Evolutionary conservation across 768 basidiomycete species (phyloP), one percentile per base, ranked within the genome.

Genomic region (Roridomyces roridus): DNA sequence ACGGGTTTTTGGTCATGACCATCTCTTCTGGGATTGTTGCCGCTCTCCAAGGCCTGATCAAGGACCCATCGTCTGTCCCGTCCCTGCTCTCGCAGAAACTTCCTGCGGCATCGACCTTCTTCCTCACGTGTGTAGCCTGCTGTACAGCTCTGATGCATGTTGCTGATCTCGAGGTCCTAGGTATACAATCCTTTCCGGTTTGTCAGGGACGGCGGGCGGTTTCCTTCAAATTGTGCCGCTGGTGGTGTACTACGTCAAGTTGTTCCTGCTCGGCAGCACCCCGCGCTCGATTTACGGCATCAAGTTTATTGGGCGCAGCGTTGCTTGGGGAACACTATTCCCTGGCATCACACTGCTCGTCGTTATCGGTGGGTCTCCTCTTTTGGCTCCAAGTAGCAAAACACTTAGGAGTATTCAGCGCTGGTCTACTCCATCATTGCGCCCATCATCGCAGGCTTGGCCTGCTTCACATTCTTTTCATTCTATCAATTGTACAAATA

Each of bases 1-100:
- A 98, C 74, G 93, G 92, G 3, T 99, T 98, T 85, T 77, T 98
- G 40, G 85, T 97, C 65, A 87, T 97, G 29, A 92, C 95, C 0
- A 70, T 98, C 28, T 80, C 86, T 29, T 89, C 92, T 2, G 96
- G 96, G 50, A 82, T 99, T 60, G 78, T 94, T 52, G 79, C 87
- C 4, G 81, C 95, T 0, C 75, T 97, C 4, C 77, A 81, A 5
- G 68, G 72, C 3, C 71, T 98, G 44, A 70, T 85, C 20, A 72
- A 87, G 48, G 83, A 92, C 71, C 94, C 94, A 0, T 75, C 79
- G 0, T 85, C 83, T 0, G 75, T 91, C 23, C 89, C 96, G 0
- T 79, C 70, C 0, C 76, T 91, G 18, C 77, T 99, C 43, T 94
- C 97, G 0, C 68, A 72, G 18, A 85, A 95, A 42, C 77, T 99